Evolutionary conservation across 805 yeast genomes (phyloP).

Genomic region (Metschnikowia kunwiensis): DNA sequence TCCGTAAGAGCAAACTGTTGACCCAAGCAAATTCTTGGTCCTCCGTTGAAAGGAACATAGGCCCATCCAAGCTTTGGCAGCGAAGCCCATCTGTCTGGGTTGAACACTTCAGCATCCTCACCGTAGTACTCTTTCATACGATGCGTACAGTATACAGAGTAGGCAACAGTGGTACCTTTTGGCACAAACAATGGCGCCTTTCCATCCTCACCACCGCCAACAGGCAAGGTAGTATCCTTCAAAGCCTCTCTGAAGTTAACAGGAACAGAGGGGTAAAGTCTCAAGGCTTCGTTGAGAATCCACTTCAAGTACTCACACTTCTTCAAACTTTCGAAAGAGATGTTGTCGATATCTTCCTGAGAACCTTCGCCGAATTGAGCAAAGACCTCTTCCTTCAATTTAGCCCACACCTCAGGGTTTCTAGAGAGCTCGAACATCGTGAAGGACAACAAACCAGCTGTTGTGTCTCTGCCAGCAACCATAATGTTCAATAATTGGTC

Average conservation of each 20-base stretch:
- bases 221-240: conserved; percentile 24
- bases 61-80: conserved; percentile 42
- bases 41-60: conserved; percentile 53
- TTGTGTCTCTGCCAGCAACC: conserved; percentile 43
- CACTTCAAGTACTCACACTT: conserved; percentile 38
- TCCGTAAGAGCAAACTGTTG: conserved; percentile 57
- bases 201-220: conserved; percentile 29
- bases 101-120: conserved; percentile 31
- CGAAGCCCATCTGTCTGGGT: conserved; percentile 39
- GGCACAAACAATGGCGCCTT: conserved; percentile 16
- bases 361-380: conserved; percentile 33
- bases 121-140: conserved; percentile 30
- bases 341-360: conserved; percentile 26
- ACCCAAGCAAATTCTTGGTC: conserved; percentile 54
- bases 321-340: conserved; percentile 38
- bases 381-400: conserved; percentile 30
- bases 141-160: conserved; percentile 19
- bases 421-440: conserved; percentile 34
- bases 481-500: conserved; percentile 41
- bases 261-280: conserved; percentile 35
- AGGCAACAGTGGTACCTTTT: conserved; percentile 20
- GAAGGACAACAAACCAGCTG: conserved; percentile 39
- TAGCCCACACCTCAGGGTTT: conserved; percentile 31
- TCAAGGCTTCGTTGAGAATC: conserved; percentile 34
- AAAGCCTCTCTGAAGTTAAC: conserved; percentile 22